Conservation (phyloP, 78 protist genomes). For the Isochrysis galbana region DNA sequence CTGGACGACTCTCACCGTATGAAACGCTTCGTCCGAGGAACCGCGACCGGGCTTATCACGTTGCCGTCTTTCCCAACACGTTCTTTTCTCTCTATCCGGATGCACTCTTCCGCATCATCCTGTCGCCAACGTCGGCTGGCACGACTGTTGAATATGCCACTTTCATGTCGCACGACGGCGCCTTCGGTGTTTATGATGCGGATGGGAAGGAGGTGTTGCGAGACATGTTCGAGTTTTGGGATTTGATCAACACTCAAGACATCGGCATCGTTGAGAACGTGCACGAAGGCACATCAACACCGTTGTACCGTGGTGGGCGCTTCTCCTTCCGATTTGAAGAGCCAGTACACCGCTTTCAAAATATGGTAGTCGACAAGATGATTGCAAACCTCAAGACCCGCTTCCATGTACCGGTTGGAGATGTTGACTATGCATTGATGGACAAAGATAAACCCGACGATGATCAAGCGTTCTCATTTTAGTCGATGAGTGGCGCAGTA, state of each 20-base stretch:
- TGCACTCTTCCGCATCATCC: not conserved
- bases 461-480: too few species aligned
- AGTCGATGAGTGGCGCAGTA: too few species aligned
- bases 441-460: too few species aligned
- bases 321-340: slow-evolving; percentile 13
- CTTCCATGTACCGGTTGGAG: not conserved
- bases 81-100: not conserved
- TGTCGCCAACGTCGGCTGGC: not conserved
- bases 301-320: not conserved
- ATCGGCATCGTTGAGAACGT: not conserved
- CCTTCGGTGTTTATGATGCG: not conserved
- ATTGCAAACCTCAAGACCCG: not conserved
- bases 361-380: slow-evolving; percentile 13
- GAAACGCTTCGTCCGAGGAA: not conserved
- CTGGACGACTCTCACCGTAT: not conserved
- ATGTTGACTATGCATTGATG: not conserved
- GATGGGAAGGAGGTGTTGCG: not conserved
- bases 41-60: not conserved
- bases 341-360: slow-evolving; percentile 15
- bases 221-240: not conserved
- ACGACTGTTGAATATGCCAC: not conserved
- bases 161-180: not conserved
- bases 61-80: not conserved
- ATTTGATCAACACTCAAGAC: not conserved
- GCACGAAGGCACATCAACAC: not conserved